Percentiles rank a stretch among this genome's conserved stretches.
Conservation (phyloP, 2,329 filamentous ascomycete genomes). For the Penicillium capsulatum region DNA sequence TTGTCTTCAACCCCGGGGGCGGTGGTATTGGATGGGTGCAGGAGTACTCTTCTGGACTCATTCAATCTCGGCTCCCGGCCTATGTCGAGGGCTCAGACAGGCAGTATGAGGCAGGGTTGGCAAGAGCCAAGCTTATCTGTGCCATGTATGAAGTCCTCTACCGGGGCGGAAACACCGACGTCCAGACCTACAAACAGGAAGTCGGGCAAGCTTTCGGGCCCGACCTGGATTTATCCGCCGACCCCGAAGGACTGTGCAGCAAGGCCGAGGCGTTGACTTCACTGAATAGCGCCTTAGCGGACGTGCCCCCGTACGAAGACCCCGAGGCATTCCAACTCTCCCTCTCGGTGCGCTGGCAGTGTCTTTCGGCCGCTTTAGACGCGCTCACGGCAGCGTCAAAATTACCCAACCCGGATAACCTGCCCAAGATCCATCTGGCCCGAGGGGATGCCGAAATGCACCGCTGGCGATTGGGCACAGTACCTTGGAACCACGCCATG, state of each 20-base stretch:
- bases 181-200: conserved; percentile 51
- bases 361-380: conserved; percentile 50
- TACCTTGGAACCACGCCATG: conserved; percentile 42
- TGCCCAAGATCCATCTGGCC: conserved; percentile 51
- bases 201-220: conserved; percentile 41
- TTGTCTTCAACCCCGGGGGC: conserved; percentile 39
- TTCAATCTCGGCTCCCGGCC: conserved; percentile 52
- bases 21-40: conserved; percentile 54
- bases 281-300: conserved; percentile 49
- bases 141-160: conserved; percentile 57
- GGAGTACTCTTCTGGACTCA: conserved; percentile 51
- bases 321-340: conserved; percentile 29
- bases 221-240: conserved; percentile 39
- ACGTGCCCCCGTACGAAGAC: conserved; percentile 28
- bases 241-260: conserved; percentile 50
- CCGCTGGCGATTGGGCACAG: conserved; percentile 49
- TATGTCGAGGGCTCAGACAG: conserved; percentile 47
- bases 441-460: conserved; percentile 55
- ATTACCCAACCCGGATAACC: conserved; percentile 47
- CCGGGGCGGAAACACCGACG: conserved; percentile 47
- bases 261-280: conserved; percentile 56
- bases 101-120: conserved; percentile 51
- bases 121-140: conserved; percentile 54
- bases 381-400: conserved; percentile 51
- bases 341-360: conserved; percentile 48